Conservation (phyloP, 176 grass and related monocot genomes). For the Cenchrus americanus region DNA sequence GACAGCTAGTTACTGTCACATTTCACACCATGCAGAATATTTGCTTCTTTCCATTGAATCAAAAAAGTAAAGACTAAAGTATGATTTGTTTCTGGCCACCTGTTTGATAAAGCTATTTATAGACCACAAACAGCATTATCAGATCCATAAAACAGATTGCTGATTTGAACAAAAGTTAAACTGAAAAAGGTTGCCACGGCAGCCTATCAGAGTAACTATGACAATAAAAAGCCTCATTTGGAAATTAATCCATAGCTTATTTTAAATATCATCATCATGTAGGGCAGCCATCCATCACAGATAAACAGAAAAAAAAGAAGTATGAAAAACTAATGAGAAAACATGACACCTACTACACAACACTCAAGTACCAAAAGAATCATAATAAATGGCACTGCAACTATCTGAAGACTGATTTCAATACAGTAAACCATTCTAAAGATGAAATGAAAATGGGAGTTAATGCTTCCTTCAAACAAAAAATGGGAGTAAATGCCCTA, state of each 20-base stretch:
- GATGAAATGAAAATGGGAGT: conserved; percentile 9
- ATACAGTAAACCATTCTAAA: not conserved
- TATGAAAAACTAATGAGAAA: too few relatives aligned
- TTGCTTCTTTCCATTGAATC: not conserved
- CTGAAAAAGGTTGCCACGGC: not conserved
- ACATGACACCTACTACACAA: not conserved
- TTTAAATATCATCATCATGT: conserved; percentile 50
- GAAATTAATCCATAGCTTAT: conserved; percentile 69
- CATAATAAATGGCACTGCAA: not conserved
- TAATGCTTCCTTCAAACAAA: too few relatives aligned
- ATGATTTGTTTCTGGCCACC: not conserved
- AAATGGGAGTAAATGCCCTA: conserved; percentile 18
- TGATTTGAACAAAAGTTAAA: not conserved
- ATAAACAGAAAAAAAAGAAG: not conserved
- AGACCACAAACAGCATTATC: not conserved
- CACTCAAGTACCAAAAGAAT: not conserved
- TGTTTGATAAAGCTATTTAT: not conserved
- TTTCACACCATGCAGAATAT: not conserved
- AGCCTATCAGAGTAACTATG: conserved; percentile 82
- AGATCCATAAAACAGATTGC: not conserved
- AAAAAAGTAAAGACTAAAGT: too few relatives aligned
- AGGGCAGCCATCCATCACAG: conserved; percentile 4
- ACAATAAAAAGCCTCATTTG: conserved; percentile 67
- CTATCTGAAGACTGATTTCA: not conserved
- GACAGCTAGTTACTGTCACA: not conserved